Evolutionary conservation across 2,329 filamentous ascomycete species (phyloP).

Genomic region (Epichloe scottii): DNA sequence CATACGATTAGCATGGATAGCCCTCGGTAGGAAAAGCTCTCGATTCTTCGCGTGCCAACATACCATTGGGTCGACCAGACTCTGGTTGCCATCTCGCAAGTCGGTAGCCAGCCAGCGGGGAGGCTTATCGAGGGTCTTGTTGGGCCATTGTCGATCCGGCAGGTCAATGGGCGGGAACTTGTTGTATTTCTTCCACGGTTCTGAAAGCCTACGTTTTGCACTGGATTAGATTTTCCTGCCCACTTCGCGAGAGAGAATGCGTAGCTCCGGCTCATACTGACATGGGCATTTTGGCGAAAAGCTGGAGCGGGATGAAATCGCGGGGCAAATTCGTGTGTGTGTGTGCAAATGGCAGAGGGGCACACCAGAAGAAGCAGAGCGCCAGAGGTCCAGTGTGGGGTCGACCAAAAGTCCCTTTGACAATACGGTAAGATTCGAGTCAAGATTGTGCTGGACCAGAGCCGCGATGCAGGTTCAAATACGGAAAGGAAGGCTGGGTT

Average conservation of each 20-base stretch:
- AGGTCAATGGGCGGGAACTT: constrained; percentile 47
- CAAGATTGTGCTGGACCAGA: no score
- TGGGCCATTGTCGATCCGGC: constrained; percentile 70
- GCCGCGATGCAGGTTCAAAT: no score
- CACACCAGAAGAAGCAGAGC: background rate
- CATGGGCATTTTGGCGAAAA: constrained; percentile 9
- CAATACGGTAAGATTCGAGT: no score
- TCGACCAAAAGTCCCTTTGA: no score
- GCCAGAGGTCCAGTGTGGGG: no score
- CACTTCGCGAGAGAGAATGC: no score
- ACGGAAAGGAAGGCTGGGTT: no score
- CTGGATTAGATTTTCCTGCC: no score
- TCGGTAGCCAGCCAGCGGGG: constrained; percentile 87
- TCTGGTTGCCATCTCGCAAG: constrained; percentile 81
- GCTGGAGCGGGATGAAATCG: background rate
- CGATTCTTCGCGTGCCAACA: no score
- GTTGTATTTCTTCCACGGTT: constrained; percentile 67
- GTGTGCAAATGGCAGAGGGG: background rate
- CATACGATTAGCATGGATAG: background rate
- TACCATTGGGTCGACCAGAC: constrained; percentile 85
- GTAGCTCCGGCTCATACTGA: background rate
- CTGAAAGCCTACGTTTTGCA: constrained; percentile 46
- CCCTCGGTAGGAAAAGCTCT: background rate
- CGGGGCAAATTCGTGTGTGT: background rate
- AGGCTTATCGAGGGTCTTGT: constrained; percentile 68